Base-by-base conservation (phyloP, 352 stramenopile species). In the Achlya hypogyna region DNA sequence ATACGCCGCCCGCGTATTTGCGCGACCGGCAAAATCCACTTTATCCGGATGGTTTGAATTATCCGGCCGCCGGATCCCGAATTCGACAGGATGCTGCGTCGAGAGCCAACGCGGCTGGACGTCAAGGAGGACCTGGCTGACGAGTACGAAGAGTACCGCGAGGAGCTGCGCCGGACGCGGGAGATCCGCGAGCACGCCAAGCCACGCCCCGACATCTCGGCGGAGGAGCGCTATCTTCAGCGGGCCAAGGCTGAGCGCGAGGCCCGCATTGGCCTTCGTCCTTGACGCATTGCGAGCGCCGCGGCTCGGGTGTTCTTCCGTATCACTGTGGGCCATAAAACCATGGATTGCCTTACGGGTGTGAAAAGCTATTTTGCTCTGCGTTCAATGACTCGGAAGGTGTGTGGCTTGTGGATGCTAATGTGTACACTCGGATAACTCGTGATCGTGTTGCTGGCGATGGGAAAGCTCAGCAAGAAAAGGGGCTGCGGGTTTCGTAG, bases 61-160 rank as follows among this genome's bases (percentile, higher is more conserved):
- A 49, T 49, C 42, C 42, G 42, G 42, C 12, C 31, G n/a, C 25
- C 31, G 31, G 10, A 56, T 56, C 31, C 49, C 10, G 25, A 56
- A 10, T 22, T 22, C 25, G n/a, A 56, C 18, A 53, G 14, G 27
- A 67, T 67, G 60, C 51, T 67, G 20, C 60, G 60, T 35, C 60
- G 60, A 5, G 60, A 67, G 28, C 60, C 60, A 22, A 67, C 60
- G 25, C 45, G 60, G n/a, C 23, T 67, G 10, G 60, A 67, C 27
- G 60, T 58, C 18, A 67, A 67, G 60, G 60, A 67, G 35, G 60
- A 58, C n/a, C 43, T 67, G 32, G 60, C 51, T 16, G 42, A 58
- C 29, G 60, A 67, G 27, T 32, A 58, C 20, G 60, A 67, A 49
- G 60, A 59, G 45, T 67, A 67, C 51, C 22, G 49, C 31, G 25